phyloP scores from a whole-genome alignment of 305 asterid genomes.

The Caryopteris hybrid region DNA sequence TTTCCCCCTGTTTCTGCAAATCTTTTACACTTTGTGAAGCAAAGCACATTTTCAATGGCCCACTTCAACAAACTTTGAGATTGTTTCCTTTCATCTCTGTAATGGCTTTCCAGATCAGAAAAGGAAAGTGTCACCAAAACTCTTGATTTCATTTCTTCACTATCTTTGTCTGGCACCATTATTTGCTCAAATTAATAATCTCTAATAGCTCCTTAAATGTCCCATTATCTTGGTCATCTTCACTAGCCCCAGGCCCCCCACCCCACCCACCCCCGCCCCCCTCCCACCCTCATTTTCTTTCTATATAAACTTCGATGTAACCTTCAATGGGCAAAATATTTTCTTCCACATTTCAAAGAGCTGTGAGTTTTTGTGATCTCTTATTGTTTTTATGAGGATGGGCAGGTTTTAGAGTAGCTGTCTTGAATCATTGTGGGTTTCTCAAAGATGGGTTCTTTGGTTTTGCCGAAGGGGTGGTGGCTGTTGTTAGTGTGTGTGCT shows the following conservation, averaged over 20 bases:
- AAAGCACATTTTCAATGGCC: slow-evolving; percentile 40
- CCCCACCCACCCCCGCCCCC: not conserved
- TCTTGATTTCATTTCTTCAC: not conserved
- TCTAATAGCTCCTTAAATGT: slow-evolving; percentile 1
- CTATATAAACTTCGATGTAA: not conserved
- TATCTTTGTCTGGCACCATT: not conserved
- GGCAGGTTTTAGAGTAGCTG: not conserved
- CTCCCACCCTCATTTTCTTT: not conserved
- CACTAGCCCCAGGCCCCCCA: not conserved
- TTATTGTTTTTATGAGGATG: not conserved
- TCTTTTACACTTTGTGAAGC: slow-evolving; percentile 39
- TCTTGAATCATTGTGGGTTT: too few relatives aligned
- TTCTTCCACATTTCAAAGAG: too few relatives aligned
- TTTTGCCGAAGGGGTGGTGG: slow-evolving; percentile 21
- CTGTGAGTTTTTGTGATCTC: slow-evolving; percentile 6
- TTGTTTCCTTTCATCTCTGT: not conserved
- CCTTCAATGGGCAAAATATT: too few relatives aligned
- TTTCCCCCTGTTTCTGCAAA: slow-evolving; percentile 29
- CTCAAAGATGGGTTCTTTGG: slow-evolving; percentile 25
- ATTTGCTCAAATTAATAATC: not conserved
- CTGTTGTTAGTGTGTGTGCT: slow-evolving; percentile 18
- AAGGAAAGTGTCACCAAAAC: not conserved
- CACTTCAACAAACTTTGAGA: slow-evolving; percentile 31
- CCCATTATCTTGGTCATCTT: not conserved
- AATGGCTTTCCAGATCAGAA: slow-evolving; percentile 4